Conservation (phyloP, 2,329 filamentous ascomycete species). For the Aspergillus pseudoglaucus region DNA sequence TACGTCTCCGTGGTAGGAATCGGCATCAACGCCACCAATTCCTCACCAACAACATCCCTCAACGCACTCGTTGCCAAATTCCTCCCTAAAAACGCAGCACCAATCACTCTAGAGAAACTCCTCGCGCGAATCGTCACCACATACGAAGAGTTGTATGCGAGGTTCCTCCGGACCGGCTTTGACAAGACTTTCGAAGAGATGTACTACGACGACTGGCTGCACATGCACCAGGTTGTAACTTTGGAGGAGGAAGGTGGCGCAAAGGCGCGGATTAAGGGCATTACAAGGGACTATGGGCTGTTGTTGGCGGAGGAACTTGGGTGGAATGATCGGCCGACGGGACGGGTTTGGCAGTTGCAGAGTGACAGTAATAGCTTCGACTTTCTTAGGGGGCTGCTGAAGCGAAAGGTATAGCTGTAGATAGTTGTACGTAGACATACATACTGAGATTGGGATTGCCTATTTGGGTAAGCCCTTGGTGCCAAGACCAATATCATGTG, state of each 20-base stretch:
- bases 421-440: too few relatives aligned
- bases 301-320: constrained; percentile 77
- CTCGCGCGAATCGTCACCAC: constrained; percentile 72
- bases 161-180: constrained; percentile 72
- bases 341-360: constrained; percentile 75
- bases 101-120: constrained; percentile 70
- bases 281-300: constrained; percentile 87
- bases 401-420: constrained; percentile 55
- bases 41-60: constrained; percentile 78
- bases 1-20: constrained; percentile 84
- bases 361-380: constrained; percentile 99
- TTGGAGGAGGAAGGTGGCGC: constrained; percentile 74
- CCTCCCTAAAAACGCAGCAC: constrained; percentile 36
- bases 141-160: constrained; percentile 69
- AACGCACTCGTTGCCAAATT: constrained; percentile 57
- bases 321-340: constrained; percentile 64
- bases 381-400: constrained; percentile 84
- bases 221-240: constrained; percentile 66
- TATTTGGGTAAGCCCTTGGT: too few relatives aligned
- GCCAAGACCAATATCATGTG: too few relatives aligned
- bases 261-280: constrained; percentile 71
- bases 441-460: too few relatives aligned
- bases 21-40: constrained; percentile 80
- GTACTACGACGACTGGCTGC: constrained; percentile 83
- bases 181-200: constrained; percentile 62